These are phyloP conservation scores for Fragilariopsis cylindrus DNA, from an alignment of 108 stramenopile species.

Conservation along the genomic window DNA sequence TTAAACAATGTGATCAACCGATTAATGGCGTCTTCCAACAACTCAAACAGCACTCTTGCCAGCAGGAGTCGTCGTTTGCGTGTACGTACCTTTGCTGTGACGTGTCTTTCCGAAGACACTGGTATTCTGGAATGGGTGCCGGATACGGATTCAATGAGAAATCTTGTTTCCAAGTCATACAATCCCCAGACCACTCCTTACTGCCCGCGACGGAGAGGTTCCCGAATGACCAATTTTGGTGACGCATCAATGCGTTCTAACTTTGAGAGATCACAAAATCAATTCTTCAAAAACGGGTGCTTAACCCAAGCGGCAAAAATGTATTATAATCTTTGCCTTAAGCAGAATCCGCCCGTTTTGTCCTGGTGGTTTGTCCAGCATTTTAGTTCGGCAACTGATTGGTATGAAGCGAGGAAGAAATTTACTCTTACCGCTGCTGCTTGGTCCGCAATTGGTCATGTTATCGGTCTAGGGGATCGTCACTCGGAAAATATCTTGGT, in stretches of 20 bases:
- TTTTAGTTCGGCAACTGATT: conserved; percentile 86
- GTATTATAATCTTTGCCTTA: conserved; percentile 67
- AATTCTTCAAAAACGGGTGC: conserved; percentile 71
- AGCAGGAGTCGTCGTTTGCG: conserved; percentile 24
- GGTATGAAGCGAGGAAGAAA: conserved; percentile 94
- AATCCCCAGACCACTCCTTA: conserved; percentile 72
- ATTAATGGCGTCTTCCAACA: conserved; percentile 67
- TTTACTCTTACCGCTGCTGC: conserved; percentile 93
- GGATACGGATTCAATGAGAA: conserved; percentile 84
- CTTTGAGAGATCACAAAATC: conserved; percentile 70
- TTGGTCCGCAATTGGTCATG: conserved; percentile 94
- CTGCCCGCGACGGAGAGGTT: conserved; percentile 57
- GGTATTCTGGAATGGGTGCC: conserved; percentile 99
- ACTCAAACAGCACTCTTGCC: conserved; percentile 29
- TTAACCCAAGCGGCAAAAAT: conserved; percentile 56
- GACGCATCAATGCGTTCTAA: conserved; percentile 59
- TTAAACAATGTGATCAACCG: conserved; percentile 96
- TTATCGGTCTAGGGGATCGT: conserved; percentile 96
- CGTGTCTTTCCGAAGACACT: conserved; percentile 96
- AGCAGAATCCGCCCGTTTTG: conserved; percentile 82
- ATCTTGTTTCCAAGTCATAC: conserved; percentile 71
- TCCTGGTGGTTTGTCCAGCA: conserved; percentile 98
- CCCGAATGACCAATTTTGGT: conserved; percentile 56
- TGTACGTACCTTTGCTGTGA: conserved; percentile 95
- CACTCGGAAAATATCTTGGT: conserved; percentile 99